Evolutionary conservation across 2,329 filamentous ascomycete species (phyloP), one percentile per base, ranked within the genome.

Genomic region (Colletotrichum sp.): DNA sequence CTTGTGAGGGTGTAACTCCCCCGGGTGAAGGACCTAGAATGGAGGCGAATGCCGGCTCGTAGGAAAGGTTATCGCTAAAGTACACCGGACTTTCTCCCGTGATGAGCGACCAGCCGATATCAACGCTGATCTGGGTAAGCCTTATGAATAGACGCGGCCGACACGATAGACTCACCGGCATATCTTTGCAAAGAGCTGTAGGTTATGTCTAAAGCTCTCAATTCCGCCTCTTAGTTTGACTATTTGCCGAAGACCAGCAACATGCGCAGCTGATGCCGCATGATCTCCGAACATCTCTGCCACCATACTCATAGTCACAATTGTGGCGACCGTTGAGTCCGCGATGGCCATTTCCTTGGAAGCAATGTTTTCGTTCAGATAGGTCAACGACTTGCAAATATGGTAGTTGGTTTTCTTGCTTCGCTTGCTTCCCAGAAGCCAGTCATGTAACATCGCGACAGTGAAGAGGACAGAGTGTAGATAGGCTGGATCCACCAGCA

Each of bases 161-260:
- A 6, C 10, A 21, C 6, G n/a, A 3, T 52, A 13, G 44, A 52
- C 81, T 68, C 55, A 83, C 82, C 81, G 81, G 4, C 80, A 81
- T 5, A 83, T 76, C 24, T 83, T 83, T 30, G 81, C 76, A 30
- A 82, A 78, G 3, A 83, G 32, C 32, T 82, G 79, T 0, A 76
- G 67, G 5, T 83, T 83, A 12, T 79, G 64, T 2, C 60, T 65
- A 9, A 83, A 81, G 1, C 30, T 78, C 6, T 77, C 68, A 0
- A 83, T 12, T 1, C 81, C 82, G 21, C 82, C 82, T 6, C 80
- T 78, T 63, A 83, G 68, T 9, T 75, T 64, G 0, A 83, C 79
- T 6, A 83, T 81, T 12, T 79, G 66, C 6, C 77, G 76, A 13
- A 77, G 63, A 5, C 74, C 76, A 16, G 26, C 39, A 24, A 74